Percentiles rank a stretch among this genome's conserved stretches.
phyloP scores from a whole-genome alignment of 495 filamentous ascomycete species.

The Aspergillus sclerotiicarbonarius region DNA sequence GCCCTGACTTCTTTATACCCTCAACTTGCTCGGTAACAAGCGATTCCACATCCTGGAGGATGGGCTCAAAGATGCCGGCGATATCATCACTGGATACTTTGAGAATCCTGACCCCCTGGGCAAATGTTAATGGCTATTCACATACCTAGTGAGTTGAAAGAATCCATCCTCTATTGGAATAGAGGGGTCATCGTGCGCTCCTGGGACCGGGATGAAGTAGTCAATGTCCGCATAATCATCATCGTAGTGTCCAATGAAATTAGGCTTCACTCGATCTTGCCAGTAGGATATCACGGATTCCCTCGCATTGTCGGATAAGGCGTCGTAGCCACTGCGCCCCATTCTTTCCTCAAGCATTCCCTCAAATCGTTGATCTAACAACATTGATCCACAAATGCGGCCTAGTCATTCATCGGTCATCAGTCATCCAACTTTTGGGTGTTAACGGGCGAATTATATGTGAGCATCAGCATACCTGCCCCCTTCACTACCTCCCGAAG shows the following conservation, averaged over 20 bases:
- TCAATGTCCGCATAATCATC: slow-evolving; percentile 15
- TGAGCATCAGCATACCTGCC: slow-evolving; percentile 19
- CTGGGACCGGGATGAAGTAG: slow-evolving; percentile 23
- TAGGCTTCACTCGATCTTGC: slow-evolving; percentile 27
- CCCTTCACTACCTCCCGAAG: slow-evolving; percentile 24
- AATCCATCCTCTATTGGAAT: slow-evolving; percentile 17
- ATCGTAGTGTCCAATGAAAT: slow-evolving; percentile 5
- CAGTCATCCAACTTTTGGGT: not conserved
- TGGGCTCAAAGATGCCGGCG: slow-evolving; percentile 54
- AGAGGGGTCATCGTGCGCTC: slow-evolving; percentile 13
- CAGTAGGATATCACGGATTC: slow-evolving; percentile 18
- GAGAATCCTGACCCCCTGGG: not conserved
- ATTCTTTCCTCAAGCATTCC: slow-evolving; percentile 37
- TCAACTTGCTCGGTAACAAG: slow-evolving; percentile 59
- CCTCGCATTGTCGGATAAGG: slow-evolving; percentile 10
- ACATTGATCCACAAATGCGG: slow-evolving; percentile 55
- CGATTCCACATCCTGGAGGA: slow-evolving; percentile 55
- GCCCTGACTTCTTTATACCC: slow-evolving; percentile 23
- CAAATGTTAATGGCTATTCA: not conserved
- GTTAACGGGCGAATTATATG: not conserved
- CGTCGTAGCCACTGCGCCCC: slow-evolving; percentile 13
- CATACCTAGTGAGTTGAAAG: slow-evolving; percentile 22
- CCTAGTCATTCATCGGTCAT: slow-evolving; percentile 25
- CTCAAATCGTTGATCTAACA: slow-evolving; percentile 50
- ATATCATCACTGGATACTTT: slow-evolving; percentile 35